Conservation (phyloP, 208 protist genomes). For the Leishmania aethiopica region DNA sequence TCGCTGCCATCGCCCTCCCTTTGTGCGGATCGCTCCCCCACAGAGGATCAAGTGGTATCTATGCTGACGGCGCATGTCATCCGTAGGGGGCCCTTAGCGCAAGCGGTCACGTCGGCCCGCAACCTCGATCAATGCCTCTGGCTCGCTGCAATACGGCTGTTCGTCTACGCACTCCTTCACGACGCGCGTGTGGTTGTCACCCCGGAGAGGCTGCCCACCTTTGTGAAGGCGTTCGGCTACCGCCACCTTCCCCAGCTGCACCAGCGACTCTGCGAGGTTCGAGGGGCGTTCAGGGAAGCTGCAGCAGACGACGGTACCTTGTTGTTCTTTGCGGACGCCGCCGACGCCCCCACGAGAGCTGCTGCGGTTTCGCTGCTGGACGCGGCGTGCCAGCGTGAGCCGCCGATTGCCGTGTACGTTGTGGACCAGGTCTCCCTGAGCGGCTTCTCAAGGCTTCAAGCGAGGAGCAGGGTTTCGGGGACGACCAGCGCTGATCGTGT, state of each 20-base stretch:
- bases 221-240: slow-evolving; percentile 49
- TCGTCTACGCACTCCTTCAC: slow-evolving; percentile 45
- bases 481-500: background rate
- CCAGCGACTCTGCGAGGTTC: slow-evolving; percentile 7
- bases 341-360: background rate
- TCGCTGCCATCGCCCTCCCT: background rate
- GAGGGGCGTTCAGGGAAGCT: background rate
- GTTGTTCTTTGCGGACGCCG: background rate
- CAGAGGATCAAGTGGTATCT: slow-evolving; percentile 8
- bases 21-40: background rate
- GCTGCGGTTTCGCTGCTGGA: background rate
- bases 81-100: slow-evolving; percentile 1
- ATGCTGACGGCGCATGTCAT: slow-evolving; percentile 13
- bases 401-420: slow-evolving; percentile 29
- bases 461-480: background rate
- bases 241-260: slow-evolving; percentile 24
- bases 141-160: slow-evolving; percentile 43
- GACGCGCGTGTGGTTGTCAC: slow-evolving; percentile 49
- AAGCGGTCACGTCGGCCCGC: background rate
- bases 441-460: slow-evolving; percentile 22
- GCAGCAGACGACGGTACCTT: background rate
- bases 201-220: slow-evolving; percentile 47
- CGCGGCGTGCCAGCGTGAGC: slow-evolving; percentile 5
- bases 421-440: slow-evolving; percentile 32
- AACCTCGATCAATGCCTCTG: slow-evolving; percentile 9